phyloP scores from a whole-genome alignment of 352 stramenopile genomes.

The Globisporangium iwayamae region DNA sequence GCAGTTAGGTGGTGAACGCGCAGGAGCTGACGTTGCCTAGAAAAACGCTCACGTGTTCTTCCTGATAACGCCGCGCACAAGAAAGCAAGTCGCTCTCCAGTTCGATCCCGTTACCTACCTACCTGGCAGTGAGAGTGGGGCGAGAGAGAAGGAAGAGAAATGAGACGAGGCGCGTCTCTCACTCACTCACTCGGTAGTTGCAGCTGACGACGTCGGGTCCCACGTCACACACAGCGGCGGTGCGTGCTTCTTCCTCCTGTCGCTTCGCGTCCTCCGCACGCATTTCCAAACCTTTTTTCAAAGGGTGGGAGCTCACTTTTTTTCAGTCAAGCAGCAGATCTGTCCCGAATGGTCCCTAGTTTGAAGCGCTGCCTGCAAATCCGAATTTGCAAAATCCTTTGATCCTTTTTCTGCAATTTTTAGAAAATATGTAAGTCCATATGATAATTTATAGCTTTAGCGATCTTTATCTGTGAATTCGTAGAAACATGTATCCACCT shows the following conservation, averaged over 20 bases:
- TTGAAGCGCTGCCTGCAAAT: background rate
- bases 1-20: background rate
- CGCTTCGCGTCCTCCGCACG: background rate
- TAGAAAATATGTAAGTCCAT: too few species aligned
- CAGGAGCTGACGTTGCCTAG: background rate
- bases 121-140: background rate
- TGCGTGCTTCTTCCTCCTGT: conserved; percentile 1
- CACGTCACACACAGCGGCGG: background rate
- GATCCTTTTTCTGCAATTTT: background rate
- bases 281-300: conserved; percentile 1
- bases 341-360: background rate
- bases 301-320: background rate
- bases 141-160: background rate
- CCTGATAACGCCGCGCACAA: background rate
- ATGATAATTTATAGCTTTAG: too few species aligned
- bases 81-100: too few species aligned
- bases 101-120: background rate
- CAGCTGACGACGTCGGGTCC: background rate
- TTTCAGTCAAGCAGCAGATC: background rate
- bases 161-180: background rate
- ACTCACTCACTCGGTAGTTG: background rate
- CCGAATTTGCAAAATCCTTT: background rate
- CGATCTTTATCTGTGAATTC: too few species aligned
- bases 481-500: too few species aligned
- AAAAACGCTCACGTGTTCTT: conserved; percentile 7